These are phyloP conservation scores for Candida dubliniensis DNA, from an alignment of 1,139 yeast genomes.

Conservation along the genomic window DNA sequence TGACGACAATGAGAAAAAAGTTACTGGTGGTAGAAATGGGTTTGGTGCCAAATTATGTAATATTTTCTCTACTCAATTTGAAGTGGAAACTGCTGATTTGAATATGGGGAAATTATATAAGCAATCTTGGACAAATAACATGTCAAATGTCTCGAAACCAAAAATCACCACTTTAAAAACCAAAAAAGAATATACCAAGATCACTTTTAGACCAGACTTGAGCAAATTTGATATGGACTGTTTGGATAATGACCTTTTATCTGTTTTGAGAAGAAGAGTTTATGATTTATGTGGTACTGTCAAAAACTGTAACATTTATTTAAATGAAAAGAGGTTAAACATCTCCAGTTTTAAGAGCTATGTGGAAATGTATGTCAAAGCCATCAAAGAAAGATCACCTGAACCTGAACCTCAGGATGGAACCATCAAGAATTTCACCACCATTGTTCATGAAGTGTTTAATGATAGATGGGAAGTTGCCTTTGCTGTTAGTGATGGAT, in stretches of 20 bases:
- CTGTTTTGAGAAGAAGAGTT: conserved; percentile 89
- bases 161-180: conserved; percentile 61
- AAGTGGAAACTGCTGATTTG: conserved; percentile 86
- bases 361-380: conserved; percentile 85
- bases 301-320: conserved; percentile 73
- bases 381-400: conserved; percentile 45
- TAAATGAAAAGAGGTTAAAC: conserved; percentile 73
- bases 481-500: conserved; percentile 87
- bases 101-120: conserved; percentile 59
- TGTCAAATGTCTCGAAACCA: conserved; percentile 78
- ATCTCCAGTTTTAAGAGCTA: conserved; percentile 79
- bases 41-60: conserved; percentile 94
- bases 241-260: conserved; percentile 77
- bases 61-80: conserved; percentile 85
- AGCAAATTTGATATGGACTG: conserved; percentile 78
- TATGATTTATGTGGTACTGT: conserved; percentile 96
- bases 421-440: conserved; percentile 34
- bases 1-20: conserved; percentile 93
- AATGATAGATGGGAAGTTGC: conserved; percentile 90
- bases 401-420: conserved; percentile 27
- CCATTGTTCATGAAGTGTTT: conserved; percentile 77
- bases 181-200: conserved; percentile 77
- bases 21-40: conserved; percentile 98
- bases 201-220: conserved; percentile 88
- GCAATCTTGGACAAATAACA: conserved; percentile 86